These are phyloP conservation scores for Zoysia pacifica DNA, from an alignment of 176 grass and related monocot genomes.

Conservation along the genomic window DNA sequence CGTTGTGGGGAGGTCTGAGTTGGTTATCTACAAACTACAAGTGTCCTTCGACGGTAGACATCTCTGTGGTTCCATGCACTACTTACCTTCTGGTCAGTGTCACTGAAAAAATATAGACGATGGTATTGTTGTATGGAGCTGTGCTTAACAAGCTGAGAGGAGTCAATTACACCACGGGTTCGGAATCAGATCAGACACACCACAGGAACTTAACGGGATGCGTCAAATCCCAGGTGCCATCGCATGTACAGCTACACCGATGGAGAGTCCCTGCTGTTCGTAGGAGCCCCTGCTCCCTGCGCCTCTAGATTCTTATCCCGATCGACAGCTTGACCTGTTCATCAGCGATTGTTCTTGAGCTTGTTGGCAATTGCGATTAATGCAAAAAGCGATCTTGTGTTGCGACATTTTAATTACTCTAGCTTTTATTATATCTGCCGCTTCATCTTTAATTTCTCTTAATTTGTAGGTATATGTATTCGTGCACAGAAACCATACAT, in stretches of 20 bases:
- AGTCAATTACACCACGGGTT: not conserved
- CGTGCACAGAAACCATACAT: too few relatives aligned
- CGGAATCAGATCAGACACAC: not conserved
- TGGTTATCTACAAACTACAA: conserved; percentile 28
- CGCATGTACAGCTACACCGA: not conserved
- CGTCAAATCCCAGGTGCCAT: conserved; percentile 29
- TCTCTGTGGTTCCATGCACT: not conserved
- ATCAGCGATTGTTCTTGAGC: not conserved
- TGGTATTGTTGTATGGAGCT: not conserved
- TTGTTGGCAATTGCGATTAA: not conserved
- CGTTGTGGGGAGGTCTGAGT: conserved; percentile 12
- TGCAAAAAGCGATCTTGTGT: conserved; percentile 18
- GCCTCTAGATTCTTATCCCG: conserved; percentile 20
- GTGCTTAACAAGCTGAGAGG: not conserved
- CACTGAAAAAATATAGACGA: not conserved
- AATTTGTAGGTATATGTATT: not conserved
- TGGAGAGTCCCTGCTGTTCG: not conserved
- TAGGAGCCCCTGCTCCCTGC: not conserved
- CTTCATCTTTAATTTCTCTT: not conserved
- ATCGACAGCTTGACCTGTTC: not conserved
- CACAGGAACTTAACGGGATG: conserved; percentile 1
- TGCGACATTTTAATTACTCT: not conserved
- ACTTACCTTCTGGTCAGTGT: not conserved
- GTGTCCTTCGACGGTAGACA: not conserved
- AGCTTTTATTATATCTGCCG: not conserved